Evolutionary conservation across 129 eudicot genomes (phyloP), one percentile per base, ranked within the genome.

Genomic region (Pittosporum tobira): DNA sequence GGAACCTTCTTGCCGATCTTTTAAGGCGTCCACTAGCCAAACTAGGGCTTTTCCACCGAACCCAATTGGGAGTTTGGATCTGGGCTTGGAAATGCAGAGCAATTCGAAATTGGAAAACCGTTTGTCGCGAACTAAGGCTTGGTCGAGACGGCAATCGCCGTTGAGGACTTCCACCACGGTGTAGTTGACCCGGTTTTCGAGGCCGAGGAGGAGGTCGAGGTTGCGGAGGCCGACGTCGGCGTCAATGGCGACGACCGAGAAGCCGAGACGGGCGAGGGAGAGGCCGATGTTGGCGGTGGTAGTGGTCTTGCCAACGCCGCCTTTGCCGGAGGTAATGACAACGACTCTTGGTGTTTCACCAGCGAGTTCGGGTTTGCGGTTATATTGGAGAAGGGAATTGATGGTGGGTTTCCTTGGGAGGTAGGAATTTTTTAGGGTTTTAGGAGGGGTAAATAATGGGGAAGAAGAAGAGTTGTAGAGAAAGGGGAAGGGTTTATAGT

Each of bases 81-180:
- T 72, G 38, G 99, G 96, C 36, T 91, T 91, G 1, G 99, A 91
- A 16, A 91, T 84, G 64, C 99, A 91, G 0, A 91, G 75, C 0
- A 91, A 73, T 44, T 87, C 88, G 63, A 91, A 87, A 54, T 87
- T 87, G 21, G 99, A 77, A 89, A 94, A 91, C 7, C 99, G 80
- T 22, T 87, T 87, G 61, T 91, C 99, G 0, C 99, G 76, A 8
- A 83, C 94, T 10, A 93, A 63, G 30, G 99, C 99, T 50, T 93
- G 99, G 65, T 93, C 99, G 31, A 93, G 94, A 18, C 99, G 78
- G 65, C 99, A 93, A 48, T 93, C 99, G 42, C 99, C 99, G 48
- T 93, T 93, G 38, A 93, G 78, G 11, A 87, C 96, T 37, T 93
- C 99, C 1, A 93, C 81, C 25, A 88, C 93, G 18, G 99, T 87